Conservation (phyloP, 768 basidiomycete genomes). For the Rhodotorula graminis region DNA sequence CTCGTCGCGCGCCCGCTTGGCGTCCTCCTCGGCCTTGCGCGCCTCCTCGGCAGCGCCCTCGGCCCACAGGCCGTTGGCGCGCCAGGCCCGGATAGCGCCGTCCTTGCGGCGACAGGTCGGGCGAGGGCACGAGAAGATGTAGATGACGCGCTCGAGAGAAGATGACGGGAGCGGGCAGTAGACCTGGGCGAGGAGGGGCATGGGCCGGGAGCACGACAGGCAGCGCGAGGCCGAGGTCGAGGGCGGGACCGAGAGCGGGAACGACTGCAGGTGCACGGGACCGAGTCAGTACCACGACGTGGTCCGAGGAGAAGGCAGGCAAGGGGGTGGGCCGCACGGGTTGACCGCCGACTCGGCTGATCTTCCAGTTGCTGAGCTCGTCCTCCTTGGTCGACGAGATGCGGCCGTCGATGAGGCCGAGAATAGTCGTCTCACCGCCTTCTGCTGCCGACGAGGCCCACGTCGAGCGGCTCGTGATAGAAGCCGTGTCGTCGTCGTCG, state of each 20-base stretch:
- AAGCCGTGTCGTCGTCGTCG: conserved; percentile 19
- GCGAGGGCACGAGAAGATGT: conserved; percentile 75
- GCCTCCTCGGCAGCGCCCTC: conserved; percentile 45
- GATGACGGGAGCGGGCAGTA: conserved; percentile 87
- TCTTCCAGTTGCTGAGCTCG: conserved; percentile 19
- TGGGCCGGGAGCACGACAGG: conserved; percentile 64
- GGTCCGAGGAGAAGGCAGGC: too few species aligned
- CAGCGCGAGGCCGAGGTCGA: conserved; percentile 48
- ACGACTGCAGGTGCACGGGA: conserved; percentile 8
- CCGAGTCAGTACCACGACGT: not conserved
- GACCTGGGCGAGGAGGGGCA: conserved; percentile 78
- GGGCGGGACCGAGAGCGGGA: conserved; percentile 17
- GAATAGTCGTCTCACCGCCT: conserved; percentile 25
- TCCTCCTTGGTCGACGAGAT: not conserved
- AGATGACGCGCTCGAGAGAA: conserved; percentile 75
- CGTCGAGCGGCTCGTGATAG: conserved; percentile 13
- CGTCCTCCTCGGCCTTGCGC: conserved; percentile 46
- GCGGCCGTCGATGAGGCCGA: conserved; percentile 28
- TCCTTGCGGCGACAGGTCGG: conserved; percentile 66
- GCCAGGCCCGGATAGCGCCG: conserved; percentile 77
- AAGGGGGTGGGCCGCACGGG: conserved; percentile 18
- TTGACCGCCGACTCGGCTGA: conserved; percentile 26
- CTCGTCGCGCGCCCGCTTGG: conserved; percentile 28
- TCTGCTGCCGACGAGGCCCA: conserved; percentile 13
- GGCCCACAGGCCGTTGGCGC: conserved; percentile 66